These are phyloP conservation scores for Xerocomellus amylosporus DNA, from an alignment of 768 basidiomycete species.

Conservation along the genomic window DNA sequence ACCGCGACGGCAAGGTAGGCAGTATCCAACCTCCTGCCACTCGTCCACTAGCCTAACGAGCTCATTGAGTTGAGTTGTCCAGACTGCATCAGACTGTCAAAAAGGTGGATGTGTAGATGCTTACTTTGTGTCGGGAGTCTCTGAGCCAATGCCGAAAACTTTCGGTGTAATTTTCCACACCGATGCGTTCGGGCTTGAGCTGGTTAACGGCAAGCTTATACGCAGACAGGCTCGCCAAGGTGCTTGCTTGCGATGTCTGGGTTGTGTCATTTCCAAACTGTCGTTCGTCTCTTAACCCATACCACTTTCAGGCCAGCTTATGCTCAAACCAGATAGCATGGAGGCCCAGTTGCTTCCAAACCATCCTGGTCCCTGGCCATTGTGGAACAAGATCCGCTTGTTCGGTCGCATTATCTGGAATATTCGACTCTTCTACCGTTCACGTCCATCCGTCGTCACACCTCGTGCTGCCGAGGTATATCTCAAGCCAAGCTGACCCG, in stretches of 20 bases:
- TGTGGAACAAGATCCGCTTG: slow-evolving; percentile 20
- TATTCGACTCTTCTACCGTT: slow-evolving; percentile 17
- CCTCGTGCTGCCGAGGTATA: slow-evolving; percentile 25
- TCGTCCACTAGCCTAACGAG: no score
- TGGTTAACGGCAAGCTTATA: slow-evolving; percentile 55
- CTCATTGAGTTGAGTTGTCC: no score
- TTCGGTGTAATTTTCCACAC: slow-evolving; percentile 51
- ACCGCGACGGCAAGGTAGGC: no score
- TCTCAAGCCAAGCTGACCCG: not conserved
- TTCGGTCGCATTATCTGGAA: slow-evolving; percentile 17
- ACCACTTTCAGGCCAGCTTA: slow-evolving; percentile 27
- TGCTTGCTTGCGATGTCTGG: slow-evolving; percentile 58
- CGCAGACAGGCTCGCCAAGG: slow-evolving; percentile 50
- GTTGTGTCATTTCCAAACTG: slow-evolving; percentile 22
- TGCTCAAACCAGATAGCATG: slow-evolving; percentile 25
- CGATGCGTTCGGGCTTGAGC: slow-evolving; percentile 53
- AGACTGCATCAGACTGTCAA: slow-evolving; percentile 36
- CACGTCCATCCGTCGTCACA: slow-evolving; percentile 30
- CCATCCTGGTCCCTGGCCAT: slow-evolving; percentile 25
- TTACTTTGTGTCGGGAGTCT: slow-evolving; percentile 39
- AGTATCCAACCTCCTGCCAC: not conserved
- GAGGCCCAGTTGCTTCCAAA: slow-evolving; percentile 29
- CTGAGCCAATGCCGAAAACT: slow-evolving; percentile 3
- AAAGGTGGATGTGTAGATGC: slow-evolving; percentile 33
- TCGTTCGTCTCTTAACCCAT: not conserved